Base-by-base conservation (phyloP, 2,329 filamentous ascomycete genomes). In the Endothia cerciana region DNA sequence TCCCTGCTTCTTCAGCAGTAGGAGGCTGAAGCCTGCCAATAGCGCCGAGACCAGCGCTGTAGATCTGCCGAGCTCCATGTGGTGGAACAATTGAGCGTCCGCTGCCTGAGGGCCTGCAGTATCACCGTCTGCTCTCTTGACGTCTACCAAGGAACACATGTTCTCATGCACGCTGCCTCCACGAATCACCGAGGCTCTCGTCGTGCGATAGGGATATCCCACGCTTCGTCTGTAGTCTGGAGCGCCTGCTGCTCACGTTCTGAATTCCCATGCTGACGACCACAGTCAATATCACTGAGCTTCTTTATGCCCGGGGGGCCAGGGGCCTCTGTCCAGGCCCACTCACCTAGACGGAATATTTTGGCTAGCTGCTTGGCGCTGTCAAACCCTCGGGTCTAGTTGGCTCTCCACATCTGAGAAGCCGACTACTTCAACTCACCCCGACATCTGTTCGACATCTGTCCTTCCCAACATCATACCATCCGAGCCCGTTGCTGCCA, bases 1-100 rank as follows among this genome's bases (percentile, higher is more conserved):
- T 59, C 33, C 55, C 36, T 43, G 6, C 25, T 30, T 30, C 22
- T 43, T 19, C 40, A 59, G 57, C 40, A 59, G 7, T 22, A 45
- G 22, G 57, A 59, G 57, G 57, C 57, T 59, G 57, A 59, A 25
- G 22, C 22, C 40, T 38, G 15, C 38, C 38, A 49, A 47, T 60
- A 60, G 53, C 62, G 51, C 63, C 59, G 45, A 53, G 63, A 49
- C 45, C 30, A 58, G 33, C 43, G 36, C 61, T 49, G 57, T 55
- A 61, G 57, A 66, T 66, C 66, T 63, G 63, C 51, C 66, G 66
- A 38, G 47, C 60, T 66, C 59, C 64, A 68, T 65, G 66, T 63
- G 60, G 66, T 68, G 66, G 66, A 68, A 68, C 66, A 60, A 63
- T 57, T 66, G 55, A 45, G 36, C 47, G 58, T 28, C 58, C 45